Evolutionary conservation across 805 yeast species (phyloP).

Genomic region (Candida xiaguanensis): DNA sequence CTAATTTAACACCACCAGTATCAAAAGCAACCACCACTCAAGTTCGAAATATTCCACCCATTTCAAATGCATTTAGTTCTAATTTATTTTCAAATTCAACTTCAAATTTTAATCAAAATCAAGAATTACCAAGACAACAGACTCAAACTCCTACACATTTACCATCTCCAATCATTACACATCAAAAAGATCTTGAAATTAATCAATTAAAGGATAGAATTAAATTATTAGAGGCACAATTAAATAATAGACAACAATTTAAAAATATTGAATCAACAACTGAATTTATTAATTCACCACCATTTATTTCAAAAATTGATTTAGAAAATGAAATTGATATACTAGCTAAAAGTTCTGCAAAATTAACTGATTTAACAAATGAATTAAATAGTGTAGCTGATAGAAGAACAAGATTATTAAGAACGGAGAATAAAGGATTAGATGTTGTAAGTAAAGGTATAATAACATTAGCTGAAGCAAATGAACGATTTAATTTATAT

Average conservation of each 20-base stretch:
- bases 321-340: conserved; percentile 39
- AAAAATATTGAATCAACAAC: conserved; percentile 1
- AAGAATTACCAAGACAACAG: background rate
- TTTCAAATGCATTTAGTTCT: background rate
- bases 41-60: background rate
- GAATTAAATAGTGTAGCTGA: conserved; percentile 46
- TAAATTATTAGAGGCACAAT: conserved; percentile 8
- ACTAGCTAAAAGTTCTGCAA: conserved; percentile 29
- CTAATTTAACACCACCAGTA: background rate
- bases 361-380: conserved; percentile 42
- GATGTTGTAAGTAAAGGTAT: conserved; percentile 60
- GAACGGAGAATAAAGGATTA: conserved; percentile 16
- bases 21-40: background rate
- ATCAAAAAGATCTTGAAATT: conserved; percentile 8
- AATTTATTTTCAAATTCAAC: background rate
- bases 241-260: background rate
- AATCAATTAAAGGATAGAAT: conserved; percentile 4
- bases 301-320: conserved; percentile 30
- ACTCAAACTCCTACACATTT: background rate
- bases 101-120: background rate
- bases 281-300: conserved; percentile 13
- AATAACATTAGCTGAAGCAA: conserved; percentile 58
- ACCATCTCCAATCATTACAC: conserved; percentile 2
- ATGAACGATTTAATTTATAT: conserved; percentile 48
- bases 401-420: conserved; percentile 31